Evolutionary conservation across 768 basidiomycete species (phyloP).

Genomic region (Termitomyces sp.): DNA sequence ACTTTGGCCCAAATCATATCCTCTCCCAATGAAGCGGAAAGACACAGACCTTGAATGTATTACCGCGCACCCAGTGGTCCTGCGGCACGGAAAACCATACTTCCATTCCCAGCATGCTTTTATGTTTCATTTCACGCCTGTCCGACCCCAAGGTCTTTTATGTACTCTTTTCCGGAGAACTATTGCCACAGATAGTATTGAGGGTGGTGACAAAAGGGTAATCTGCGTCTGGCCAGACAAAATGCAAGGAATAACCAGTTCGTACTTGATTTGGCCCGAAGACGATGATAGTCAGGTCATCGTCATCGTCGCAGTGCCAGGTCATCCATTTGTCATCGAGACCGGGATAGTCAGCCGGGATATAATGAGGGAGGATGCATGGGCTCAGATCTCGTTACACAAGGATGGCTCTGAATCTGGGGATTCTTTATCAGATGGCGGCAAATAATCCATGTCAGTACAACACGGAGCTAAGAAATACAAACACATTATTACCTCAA

Average conservation of each 20-base stretch:
- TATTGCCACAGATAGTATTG: not conserved
- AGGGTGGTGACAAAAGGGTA: not conserved
- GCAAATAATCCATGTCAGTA: too few species aligned
- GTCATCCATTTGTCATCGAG: not conserved
- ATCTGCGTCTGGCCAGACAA: conserved; percentile 1
- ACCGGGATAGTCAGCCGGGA: conserved; percentile 1
- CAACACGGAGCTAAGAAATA: too few species aligned
- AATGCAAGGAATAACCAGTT: not conserved
- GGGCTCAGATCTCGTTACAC: not conserved
- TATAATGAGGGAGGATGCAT: conserved; percentile 4
- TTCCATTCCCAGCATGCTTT: not conserved
- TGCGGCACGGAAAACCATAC: not conserved
- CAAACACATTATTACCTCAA: too few species aligned
- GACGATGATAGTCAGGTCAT: not conserved
- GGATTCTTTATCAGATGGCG: too few species aligned
- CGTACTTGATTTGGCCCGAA: conserved; percentile 1
- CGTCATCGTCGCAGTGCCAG: not conserved
- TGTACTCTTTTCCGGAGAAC: not conserved
- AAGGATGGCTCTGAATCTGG: too few species aligned
- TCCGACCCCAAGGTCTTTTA: too few species aligned
- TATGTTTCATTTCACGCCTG: too few species aligned
- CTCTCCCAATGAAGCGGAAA: not conserved
- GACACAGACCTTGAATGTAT: too few species aligned
- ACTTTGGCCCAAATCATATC: not conserved
- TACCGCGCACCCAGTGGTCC: not conserved